phyloP scores from a whole-genome alignment of 495 filamentous ascomycete species.

The Tuber indicum region DNA sequence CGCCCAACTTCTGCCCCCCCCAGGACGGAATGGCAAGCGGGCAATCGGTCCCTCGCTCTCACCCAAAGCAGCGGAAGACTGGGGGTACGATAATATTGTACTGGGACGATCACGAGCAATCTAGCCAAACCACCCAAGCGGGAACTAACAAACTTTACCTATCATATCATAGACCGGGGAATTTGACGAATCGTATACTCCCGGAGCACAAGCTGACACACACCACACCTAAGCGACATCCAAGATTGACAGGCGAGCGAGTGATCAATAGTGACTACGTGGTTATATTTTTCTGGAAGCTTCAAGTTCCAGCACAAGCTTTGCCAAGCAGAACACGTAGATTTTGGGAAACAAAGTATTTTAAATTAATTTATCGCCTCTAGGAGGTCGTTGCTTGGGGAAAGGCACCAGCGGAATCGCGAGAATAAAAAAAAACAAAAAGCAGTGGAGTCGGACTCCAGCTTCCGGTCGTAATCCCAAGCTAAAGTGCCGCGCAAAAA shows the following conservation, averaged over 20 bases:
- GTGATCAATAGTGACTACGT: neutral
- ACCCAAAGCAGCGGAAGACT: too few relatives aligned
- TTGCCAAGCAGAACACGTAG: neutral
- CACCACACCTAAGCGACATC: too few relatives aligned
- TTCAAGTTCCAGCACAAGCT: neutral
- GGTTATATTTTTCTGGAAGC: neutral
- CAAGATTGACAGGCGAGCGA: neutral
- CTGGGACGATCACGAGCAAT: too few relatives aligned
- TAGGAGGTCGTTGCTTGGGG: neutral
- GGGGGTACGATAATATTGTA: too few relatives aligned
- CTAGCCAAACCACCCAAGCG: too few relatives aligned
- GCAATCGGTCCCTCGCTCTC: too few relatives aligned
- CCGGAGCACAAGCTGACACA: too few relatives aligned
- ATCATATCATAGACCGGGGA: too few relatives aligned
- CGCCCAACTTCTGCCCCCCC: too few relatives aligned
- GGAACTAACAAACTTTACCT: too few relatives aligned
- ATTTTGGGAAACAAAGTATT: neutral
- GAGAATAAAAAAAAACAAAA: neutral
- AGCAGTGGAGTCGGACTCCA: neutral
- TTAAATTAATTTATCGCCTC: neutral
- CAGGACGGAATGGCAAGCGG: too few relatives aligned
- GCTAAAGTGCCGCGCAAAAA: neutral
- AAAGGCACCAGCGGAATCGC: neutral
- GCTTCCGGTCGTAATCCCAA: neutral
- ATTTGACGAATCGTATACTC: too few relatives aligned